phyloP scores from a whole-genome alignment of 177 flowering plant species.

The Vitis hybrid region DNA sequence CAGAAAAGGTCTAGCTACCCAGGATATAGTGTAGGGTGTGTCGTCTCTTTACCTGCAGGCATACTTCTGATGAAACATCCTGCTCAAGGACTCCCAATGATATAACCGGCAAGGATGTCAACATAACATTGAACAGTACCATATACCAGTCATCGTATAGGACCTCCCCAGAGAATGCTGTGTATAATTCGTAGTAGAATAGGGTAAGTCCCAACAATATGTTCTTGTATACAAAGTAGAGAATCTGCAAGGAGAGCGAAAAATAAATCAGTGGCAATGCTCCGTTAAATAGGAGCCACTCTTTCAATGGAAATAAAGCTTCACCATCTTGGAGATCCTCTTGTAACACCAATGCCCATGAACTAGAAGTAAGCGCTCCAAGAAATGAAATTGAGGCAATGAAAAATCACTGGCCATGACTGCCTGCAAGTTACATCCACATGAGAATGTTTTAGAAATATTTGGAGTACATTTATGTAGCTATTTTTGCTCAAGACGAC shows the following conservation, averaged over 20 bases:
- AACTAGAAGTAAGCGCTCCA: conserved; percentile 61
- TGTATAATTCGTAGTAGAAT: conserved; percentile 48
- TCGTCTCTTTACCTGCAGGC: conserved; percentile 42
- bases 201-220: conserved; percentile 62
- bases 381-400: conserved; percentile 51
- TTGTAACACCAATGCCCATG: conserved; percentile 86
- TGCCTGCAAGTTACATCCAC: conserved; percentile 38
- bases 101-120: conserved; percentile 64
- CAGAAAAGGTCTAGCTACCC: too few species aligned
- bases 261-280: neutral
- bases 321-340: conserved; percentile 65
- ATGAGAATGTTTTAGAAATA: too few species aligned
- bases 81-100: conserved; percentile 61
- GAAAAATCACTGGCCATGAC: conserved; percentile 79
- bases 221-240: conserved; percentile 62
- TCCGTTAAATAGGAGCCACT: too few species aligned
- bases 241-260: conserved; percentile 29
- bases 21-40: too few species aligned
- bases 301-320: neutral
- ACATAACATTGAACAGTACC: conserved; percentile 49
- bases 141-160: conserved; percentile 61
- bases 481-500: too few species aligned
- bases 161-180: conserved; percentile 44
- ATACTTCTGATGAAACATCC: conserved; percentile 59
- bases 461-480: too few species aligned